Base-by-base conservation (phyloP, 176 grass and related monocot species). In the Phoenix dactylifera region DNA sequence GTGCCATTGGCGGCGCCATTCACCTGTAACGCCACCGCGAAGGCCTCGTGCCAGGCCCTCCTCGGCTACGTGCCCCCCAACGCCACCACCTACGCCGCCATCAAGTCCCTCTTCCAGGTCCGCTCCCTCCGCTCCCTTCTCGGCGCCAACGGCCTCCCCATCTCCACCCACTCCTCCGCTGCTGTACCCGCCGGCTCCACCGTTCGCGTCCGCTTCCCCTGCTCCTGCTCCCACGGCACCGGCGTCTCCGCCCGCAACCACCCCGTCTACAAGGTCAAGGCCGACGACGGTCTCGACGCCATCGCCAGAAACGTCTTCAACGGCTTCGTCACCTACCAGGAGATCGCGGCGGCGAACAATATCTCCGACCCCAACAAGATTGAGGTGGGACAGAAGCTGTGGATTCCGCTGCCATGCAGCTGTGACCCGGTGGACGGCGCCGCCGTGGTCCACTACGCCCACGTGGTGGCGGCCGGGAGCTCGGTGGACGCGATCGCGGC, bases 401-500 rank as follows among this genome's bases (percentile, higher is more conserved):
- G 82, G 81, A 80, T 98, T 64, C 93, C 93, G 32, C 70, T 98
- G 59, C 93, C 93, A 16, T 98, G 93, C 70, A 98, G 93, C 84
- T 98, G 93, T 72, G 93, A 98, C 79, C 68, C 71, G 24, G 79
- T 98, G 0, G 87, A 0, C 1, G 71, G 55, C 0, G 22, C 68
- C 20, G n/a, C 70, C 4, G 79, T 81, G 35, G 81, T 92, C 66
- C 93, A 98, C 63, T 71, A 80, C 69, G 80, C 84, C 3, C 86
- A 92, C 48, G 66, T 88, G 54, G 87, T 64, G 18, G 66, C 63
- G 4, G 4, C 73, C 6, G 93, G 93, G 55, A 74, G 66, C 67
- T 73, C 87, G 0, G 76, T 89, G 7, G 58, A 58, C 1, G 52
- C 22, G 7, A 98, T 92, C 16, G 87, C 93, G 26, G 71, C 59